Evolutionary conservation across 805 yeast genomes (phyloP), one percentile per base, ranked within the genome.

Genomic region (Vanderwaltozyma yarrowii): DNA sequence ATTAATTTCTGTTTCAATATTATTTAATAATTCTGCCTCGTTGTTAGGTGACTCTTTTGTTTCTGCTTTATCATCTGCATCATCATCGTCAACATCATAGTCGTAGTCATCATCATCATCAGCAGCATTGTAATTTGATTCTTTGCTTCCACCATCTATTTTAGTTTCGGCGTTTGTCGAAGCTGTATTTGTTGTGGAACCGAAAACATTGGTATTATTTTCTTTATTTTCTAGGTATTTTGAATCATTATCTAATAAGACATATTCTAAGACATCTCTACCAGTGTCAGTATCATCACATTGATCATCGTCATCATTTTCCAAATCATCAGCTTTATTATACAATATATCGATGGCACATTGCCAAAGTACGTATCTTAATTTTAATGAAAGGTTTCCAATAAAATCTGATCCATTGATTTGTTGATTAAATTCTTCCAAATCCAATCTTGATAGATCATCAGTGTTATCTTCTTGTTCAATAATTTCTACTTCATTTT

Each of bases 291-390:
- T 37, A 17, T 44, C 39, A 24, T 43, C 43, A 9, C 50, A 42
- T 27, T 21, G 23, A 7, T 46, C 45, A 27, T 39, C 47, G 17
- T 45, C 46, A 23, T 49, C 42, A 26, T 37, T 17, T 26, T 50
- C 54, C 6, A 52, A 45, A 21, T 60, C 62, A 26, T 57, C 55
- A 32, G 64, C 66, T 27, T 65, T 69, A 27, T 46, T 45, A 29
- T 43, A 57, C 18, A 52, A 42, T 8, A 47, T 38, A 36, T 50
- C 57, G 25, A 51, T 43, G 7, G 54, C 87, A 52, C 73, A 76
- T 49, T 81, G 88, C 75, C 84, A 82, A 18, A 82, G 61, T 11
- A 80, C 67, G 46, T 79, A 80, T 45, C 89, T 64, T 17, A 80
- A 60, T 44, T 74, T 80, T 34, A 80, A 62, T 5, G 86, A 79